Percentiles rank a stretch among this genome's conserved stretches.
These are phyloP conservation scores for Cucumis sativus DNA, from an alignment of 306 rosid species.

Conservation along the genomic window DNA sequence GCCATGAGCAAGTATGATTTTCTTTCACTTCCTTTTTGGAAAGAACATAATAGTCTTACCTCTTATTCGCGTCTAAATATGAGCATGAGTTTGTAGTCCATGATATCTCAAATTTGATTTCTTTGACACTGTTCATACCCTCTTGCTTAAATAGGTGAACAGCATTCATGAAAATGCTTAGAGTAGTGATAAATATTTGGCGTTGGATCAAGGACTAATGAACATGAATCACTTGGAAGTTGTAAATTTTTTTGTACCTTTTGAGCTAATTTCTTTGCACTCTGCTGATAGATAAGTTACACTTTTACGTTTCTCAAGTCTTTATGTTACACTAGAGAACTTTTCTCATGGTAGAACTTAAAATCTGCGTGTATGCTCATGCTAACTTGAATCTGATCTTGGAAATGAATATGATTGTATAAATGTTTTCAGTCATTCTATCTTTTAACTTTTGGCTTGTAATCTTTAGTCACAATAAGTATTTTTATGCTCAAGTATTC, in stretches of 20 bases:
- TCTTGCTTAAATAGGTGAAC: not conserved
- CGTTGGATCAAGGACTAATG: not conserved
- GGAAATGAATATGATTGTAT: not conserved
- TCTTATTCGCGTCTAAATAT: not conserved
- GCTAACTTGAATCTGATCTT: not conserved
- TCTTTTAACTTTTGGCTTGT: not conserved
- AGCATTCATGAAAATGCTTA: not conserved
- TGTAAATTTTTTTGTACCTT: not conserved
- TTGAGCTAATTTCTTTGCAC: not conserved
- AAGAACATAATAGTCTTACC: not conserved
- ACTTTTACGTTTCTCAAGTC: not conserved
- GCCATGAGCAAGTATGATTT: conserved; percentile 66
- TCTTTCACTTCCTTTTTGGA: not conserved
- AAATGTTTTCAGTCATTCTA: not conserved
- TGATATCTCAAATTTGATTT: not conserved
- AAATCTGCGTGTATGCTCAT: not conserved
- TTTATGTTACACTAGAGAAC: not conserved
- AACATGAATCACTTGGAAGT: not conserved
- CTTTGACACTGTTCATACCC: not conserved
- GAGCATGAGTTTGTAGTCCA: not conserved
- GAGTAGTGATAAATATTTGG: not conserved
- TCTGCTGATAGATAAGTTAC: not conserved
- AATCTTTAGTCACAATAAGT: not conserved
- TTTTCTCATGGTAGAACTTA: not conserved
- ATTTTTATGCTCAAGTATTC: not conserved